phyloP scores from a whole-genome alignment of 2,329 filamentous ascomycete genomes.

The Aotearoamyces nothofagi region DNA sequence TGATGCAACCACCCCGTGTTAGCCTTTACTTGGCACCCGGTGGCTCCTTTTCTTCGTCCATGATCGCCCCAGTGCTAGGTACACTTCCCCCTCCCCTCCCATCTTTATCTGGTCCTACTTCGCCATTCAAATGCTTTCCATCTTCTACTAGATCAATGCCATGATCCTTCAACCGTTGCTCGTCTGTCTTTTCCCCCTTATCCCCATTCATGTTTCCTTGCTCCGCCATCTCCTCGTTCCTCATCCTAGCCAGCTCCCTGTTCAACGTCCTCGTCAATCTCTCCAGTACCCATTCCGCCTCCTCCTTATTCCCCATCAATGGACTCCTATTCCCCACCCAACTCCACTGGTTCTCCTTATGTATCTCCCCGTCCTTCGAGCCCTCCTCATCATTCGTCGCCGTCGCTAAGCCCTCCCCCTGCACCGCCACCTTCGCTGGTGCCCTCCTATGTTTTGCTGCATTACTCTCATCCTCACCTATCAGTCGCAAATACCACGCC shows the following conservation, averaged over 20 bases:
- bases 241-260: constrained; percentile 11
- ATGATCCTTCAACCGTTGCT: neutral
- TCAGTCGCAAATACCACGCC: constrained; percentile 69
- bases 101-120: neutral
- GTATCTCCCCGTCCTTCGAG: constrained; percentile 14
- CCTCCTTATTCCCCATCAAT: constrained; percentile 51
- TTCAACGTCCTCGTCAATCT: constrained; percentile 41
- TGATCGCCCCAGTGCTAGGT: neutral
- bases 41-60: neutral
- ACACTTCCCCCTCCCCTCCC: neutral
- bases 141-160: neutral
- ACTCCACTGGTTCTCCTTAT: constrained; percentile 38
- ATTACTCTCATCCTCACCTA: constrained; percentile 47
- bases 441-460: constrained; percentile 31
- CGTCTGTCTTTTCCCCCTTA: constrained; percentile 1
- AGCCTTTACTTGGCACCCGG: neutral
- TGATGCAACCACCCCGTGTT: neutral
- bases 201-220: constrained; percentile 2
- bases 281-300: constrained; percentile 61
- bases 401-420: constrained; percentile 6
- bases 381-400: constrained; percentile 2
- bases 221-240: constrained; percentile 12
- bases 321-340: constrained; percentile 59
- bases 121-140: neutral
- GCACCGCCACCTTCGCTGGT: constrained; percentile 4